These are phyloP conservation scores for Leccinum truebloodii DNA, from an alignment of 768 basidiomycete species.

Conservation along the genomic window DNA sequence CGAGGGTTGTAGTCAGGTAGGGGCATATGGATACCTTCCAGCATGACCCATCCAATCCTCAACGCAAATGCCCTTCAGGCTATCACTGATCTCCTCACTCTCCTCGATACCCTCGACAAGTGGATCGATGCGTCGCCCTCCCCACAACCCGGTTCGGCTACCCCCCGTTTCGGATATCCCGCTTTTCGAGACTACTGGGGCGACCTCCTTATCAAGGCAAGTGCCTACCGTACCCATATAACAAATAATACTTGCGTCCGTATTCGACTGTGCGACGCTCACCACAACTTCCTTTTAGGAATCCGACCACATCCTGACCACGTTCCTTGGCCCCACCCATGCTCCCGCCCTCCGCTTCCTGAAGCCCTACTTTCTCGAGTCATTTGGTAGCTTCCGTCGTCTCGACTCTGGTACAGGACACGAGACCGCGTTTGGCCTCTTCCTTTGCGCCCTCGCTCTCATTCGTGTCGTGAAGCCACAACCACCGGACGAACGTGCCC, in stretches of 20 bases:
- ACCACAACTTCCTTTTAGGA: constrained; percentile 38
- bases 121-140: constrained; percentile 88
- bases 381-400: constrained; percentile 88
- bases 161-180: constrained; percentile 91
- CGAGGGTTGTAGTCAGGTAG: too few relatives aligned
- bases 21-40: too few relatives aligned
- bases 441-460: constrained; percentile 72
- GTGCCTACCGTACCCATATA: constrained; percentile 5
- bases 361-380: constrained; percentile 73
- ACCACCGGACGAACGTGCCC: constrained; percentile 58
- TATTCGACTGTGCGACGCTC: neutral
- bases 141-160: constrained; percentile 42
- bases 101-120: constrained; percentile 64
- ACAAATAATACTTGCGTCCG: neutral
- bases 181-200: constrained; percentile 84
- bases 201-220: constrained; percentile 71
- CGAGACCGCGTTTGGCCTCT: constrained; percentile 84
- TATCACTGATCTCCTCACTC: constrained; percentile 44
- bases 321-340: constrained; percentile 49
- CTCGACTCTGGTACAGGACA: constrained; percentile 98
- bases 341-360: constrained; percentile 57
- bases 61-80: constrained; percentile 37
- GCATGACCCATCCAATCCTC: too few relatives aligned
- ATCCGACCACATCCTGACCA: constrained; percentile 49
- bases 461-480: constrained; percentile 62